Evolutionary conservation across 2,329 filamentous ascomycete genomes (phyloP), one percentile per base, ranked within the genome.

Genomic region (Madurella mycetomatis): DNA sequence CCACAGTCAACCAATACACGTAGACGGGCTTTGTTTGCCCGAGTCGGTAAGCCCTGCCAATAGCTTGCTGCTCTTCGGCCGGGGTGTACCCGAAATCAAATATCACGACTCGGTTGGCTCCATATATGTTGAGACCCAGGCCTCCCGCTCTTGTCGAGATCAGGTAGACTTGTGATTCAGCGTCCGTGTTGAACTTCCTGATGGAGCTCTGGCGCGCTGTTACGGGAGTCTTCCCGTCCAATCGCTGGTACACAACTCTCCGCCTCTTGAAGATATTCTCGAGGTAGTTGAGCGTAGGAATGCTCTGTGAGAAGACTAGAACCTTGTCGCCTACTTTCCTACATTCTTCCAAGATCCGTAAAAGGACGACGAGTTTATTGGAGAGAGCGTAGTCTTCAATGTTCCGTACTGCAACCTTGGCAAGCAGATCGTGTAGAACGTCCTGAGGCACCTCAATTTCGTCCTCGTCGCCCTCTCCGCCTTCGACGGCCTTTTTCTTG

Each of bases 11-110:
- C 16, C 87, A 86, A 70, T 96, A 96, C 1, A 96, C 90, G 65
- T 82, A 92, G 1, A 95, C 91, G 0, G 81, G 77, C 63, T 92
- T 94, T 39, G 72, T 75, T 69, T 96, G 92, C 0, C 91, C 90
- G 34, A 96, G 81, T 1, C 92, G 88, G 69, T 94, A 96, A 0
- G 89, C 87, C 50, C 92, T 81, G 1, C 90, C 92, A 48, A 96
- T 83, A 1, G 92, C 92, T 70, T 96, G 92, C 64, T 91, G 86
- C 68, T 96, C 92, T 66, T 85, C 78, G 5, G 84, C 80, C 0
- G 92, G 92, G 59, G 92, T 94, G 72, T 85, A 96, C 57, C 79
- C 77, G 65, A 87, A 90, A 67, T 96, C 92, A 53, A 95, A 87
- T 17, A 96, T 86, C 17, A 96, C 80, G 1, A 96, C 88, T 17